phyloP scores from a whole-genome alignment of 2,329 filamentous ascomycete species.

The Lasiodiplodia citricola region DNA sequence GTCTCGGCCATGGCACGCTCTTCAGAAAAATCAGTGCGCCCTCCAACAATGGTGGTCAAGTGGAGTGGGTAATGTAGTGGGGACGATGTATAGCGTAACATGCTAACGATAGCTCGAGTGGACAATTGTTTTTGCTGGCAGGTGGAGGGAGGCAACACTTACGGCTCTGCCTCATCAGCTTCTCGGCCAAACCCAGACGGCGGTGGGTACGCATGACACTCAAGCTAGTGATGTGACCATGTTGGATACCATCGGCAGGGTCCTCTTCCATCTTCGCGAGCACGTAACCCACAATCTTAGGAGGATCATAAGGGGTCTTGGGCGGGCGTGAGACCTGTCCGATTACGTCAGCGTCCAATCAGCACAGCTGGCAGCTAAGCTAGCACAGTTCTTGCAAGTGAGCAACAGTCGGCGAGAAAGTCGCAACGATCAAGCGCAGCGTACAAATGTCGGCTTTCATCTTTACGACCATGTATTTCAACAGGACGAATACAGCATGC shows the following conservation, averaged over 20 bases:
- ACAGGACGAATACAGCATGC: neutral
- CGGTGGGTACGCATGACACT: conserved; percentile 97
- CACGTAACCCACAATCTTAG: conserved; percentile 98
- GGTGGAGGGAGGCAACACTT: conserved; percentile 47
- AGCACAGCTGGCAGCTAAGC: neutral
- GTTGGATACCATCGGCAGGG: conserved; percentile 84
- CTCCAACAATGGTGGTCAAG: neutral
- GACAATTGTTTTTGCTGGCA: neutral
- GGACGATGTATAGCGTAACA: neutral
- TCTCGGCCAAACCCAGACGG: conserved; percentile 89
- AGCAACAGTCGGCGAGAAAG: neutral
- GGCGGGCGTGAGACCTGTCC: conserved; percentile 71
- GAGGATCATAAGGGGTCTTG: conserved; percentile 81
- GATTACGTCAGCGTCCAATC: conserved; percentile 11
- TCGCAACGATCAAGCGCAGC: neutral
- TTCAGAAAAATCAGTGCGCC: conserved; percentile 41
- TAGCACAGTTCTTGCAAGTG: neutral
- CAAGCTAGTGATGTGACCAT: conserved; percentile 94
- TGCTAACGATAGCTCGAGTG: neutral
- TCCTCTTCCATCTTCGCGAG: conserved; percentile 99
- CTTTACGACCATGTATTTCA: neutral
- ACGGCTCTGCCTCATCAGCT: conserved; percentile 97
- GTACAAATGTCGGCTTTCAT: neutral
- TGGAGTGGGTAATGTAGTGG: neutral
- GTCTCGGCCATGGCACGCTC: conserved; percentile 97